Base-by-base conservation (phyloP, 2,329 filamentous ascomycete species). In the Fusarium begoniae region DNA sequence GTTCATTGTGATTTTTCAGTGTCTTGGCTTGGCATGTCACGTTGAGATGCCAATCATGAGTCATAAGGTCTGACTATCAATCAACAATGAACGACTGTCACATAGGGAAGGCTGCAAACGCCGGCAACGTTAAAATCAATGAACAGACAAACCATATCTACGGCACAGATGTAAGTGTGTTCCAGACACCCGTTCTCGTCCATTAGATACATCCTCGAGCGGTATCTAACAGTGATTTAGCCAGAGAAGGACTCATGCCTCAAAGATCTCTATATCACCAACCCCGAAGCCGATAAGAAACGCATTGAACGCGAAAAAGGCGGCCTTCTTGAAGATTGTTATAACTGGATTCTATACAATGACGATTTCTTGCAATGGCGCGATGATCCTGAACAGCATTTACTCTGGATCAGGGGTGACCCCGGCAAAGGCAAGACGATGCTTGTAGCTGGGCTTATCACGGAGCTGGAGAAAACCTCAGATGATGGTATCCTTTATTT, bases 251-350 rank as follows among this genome's bases (percentile, higher is more conserved):
- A 28, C 26, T 22, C 26, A 0, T 48, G 45, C 0, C 45, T 48
- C 0, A 0, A 22, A 17, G 13, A 28, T 8, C 45, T 48, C 0
- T 30, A 28, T 17, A 22, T 48, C 0, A 48, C 45, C 0, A 3
- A 48, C 26, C 45, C 45, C 0, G 0, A 1, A 0, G 45, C 3
- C 3, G 45, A 48, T 2, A 48, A 28, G 1, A 0, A 22, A 22
- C 45, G 45, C 6, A 48, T 48, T 0, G 45, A 28, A 8, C 0
- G 0, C 1, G 45, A 48, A 0, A 48, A 48, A 0, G 45, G 45
- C 6, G 20, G 45, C 0, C 13, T 48, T 1, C 45, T 48, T 0
- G 2, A 48, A 6, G 45, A 28, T 2, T 48, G 45, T 4, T 48
- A 48, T 20, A 15, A 0, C 4, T 48, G 45, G 45, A 15, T 48